Base-by-base conservation (phyloP, 164 flowering plant species). In the Platanus orientalis region DNA sequence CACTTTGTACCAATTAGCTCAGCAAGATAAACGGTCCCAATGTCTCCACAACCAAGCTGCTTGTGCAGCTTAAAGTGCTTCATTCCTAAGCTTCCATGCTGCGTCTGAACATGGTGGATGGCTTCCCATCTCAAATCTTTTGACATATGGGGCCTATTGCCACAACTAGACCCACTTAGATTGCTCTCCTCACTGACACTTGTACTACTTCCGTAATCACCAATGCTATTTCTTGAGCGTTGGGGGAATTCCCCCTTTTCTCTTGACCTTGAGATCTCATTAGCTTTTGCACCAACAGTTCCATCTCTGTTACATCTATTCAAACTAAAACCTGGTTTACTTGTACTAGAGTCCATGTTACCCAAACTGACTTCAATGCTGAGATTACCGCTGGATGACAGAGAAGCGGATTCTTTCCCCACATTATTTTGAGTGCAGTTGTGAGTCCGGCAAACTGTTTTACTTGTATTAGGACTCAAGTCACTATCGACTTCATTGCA, bases 1-100 rank as follows among this genome's bases (percentile, higher is more conserved):
- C 88, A 84, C 60, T 68, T 73, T 47, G 91, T 76, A 52, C 83
- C 88, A 61, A 73, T 71, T 30, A 87, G 72, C 62, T 85, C 91
- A 23, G 96, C 93, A 53, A 89, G 91, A 76, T 89, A 89, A 11
- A 89, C 92, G 12, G 91, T 83, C 25, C 96, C 96, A 60, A 89
- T 89, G 60, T 89, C 98, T 65, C 98, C 98, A 74, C 83, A 80
- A 44, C 98, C 98, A 57, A 93, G 82, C 76, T 77, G 83, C 77
- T 74, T 90, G 39, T 84, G 70, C 56, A 93, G 71, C 75, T 85
- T 92, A 61, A 90, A 92, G 64, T 86, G 81, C 60, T 69, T 80
- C 71, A 85, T 55, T 59, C 82, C 71, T 53, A 92, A 52, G 69
- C 60, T 67, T 17, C 85, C 87, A 63, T 90, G 81, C 63, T 80